Conservation (phyloP, 305 asterid species). For the Euphrasia arctica region DNA sequence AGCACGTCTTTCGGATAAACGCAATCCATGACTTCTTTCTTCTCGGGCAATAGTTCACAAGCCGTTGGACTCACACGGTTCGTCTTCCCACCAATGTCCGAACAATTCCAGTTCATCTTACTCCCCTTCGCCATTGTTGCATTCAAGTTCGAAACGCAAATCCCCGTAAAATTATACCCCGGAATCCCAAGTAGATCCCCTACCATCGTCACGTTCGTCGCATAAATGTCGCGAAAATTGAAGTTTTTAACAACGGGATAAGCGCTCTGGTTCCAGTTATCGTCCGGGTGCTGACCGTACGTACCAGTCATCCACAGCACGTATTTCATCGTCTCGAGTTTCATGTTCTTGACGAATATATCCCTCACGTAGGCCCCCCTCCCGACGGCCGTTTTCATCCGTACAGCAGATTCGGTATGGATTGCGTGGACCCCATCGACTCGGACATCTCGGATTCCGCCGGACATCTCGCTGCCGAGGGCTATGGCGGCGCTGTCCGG, state of each 20-base stretch:
- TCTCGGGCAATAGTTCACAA: conserved; percentile 47
- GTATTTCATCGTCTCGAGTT: conserved; percentile 51
- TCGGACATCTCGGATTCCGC: conserved; percentile 67
- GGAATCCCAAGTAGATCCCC: conserved; percentile 49
- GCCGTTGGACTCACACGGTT: conserved; percentile 49
- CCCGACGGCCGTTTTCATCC: conserved; percentile 66
- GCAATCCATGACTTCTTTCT: conserved; percentile 30
- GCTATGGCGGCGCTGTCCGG: conserved; percentile 78
- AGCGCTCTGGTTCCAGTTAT: conserved; percentile 53
- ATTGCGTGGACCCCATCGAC: conserved; percentile 52
- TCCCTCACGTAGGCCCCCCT: conserved; percentile 65
- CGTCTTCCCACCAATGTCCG: conserved; percentile 49
- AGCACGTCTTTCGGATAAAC: conserved; percentile 46
- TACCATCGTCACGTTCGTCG: conserved; percentile 42
- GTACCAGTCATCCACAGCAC: conserved; percentile 62
- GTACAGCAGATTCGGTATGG: conserved; percentile 53
- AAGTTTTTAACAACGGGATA: conserved; percentile 46
- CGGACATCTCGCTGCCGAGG: conserved; percentile 85
- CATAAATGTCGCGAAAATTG: conserved; percentile 37
- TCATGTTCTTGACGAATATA: conserved; percentile 41
- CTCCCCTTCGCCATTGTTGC: conserved; percentile 31
- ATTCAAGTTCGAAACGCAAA: conserved; percentile 54
- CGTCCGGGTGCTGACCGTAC: conserved; percentile 57
- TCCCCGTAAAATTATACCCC: conserved; percentile 41
- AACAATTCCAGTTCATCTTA: conserved; percentile 56